Percentiles rank a stretch among this genome's conserved stretches.
phyloP scores from a whole-genome alignment of 306 rosid genomes.

The Ceratonia siliqua region DNA sequence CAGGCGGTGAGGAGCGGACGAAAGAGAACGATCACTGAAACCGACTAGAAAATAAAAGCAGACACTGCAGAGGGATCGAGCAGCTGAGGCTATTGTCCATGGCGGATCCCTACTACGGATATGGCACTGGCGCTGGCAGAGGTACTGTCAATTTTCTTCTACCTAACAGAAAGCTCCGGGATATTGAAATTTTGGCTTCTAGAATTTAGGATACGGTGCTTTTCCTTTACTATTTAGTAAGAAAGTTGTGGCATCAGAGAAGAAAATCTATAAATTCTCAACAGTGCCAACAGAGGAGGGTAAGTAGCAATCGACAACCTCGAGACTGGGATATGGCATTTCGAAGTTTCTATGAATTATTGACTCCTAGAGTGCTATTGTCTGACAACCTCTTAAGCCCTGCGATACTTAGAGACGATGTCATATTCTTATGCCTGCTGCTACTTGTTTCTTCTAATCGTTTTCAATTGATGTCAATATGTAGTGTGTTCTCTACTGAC shows the following conservation, averaged over 20 bases:
- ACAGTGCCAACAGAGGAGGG: background rate
- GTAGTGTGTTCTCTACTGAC: background rate
- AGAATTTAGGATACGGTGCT: background rate
- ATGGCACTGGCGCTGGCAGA: constrained; percentile 41
- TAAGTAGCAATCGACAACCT: background rate
- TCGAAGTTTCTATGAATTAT: background rate
- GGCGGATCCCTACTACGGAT: constrained; percentile 59
- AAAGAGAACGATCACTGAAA: background rate
- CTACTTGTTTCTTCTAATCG: background rate
- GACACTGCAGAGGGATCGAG: background rate
- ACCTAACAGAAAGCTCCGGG: background rate
- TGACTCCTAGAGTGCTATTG: background rate
- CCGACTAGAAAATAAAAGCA: background rate
- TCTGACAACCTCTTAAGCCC: background rate
- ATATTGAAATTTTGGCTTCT: background rate
- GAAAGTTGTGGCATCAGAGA: background rate
- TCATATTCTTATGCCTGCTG: background rate
- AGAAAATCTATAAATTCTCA: background rate
- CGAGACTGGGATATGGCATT: background rate
- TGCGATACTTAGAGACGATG: background rate
- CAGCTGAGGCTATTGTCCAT: constrained; percentile 10
- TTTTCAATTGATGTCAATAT: background rate
- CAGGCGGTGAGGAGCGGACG: too few species aligned
- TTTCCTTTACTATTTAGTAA: background rate
- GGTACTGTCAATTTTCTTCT: constrained; percentile 38